These are phyloP conservation scores for Colletotrichum spaethianum DNA, from an alignment of 2,329 filamentous ascomycete genomes.

Conservation along the genomic window DNA sequence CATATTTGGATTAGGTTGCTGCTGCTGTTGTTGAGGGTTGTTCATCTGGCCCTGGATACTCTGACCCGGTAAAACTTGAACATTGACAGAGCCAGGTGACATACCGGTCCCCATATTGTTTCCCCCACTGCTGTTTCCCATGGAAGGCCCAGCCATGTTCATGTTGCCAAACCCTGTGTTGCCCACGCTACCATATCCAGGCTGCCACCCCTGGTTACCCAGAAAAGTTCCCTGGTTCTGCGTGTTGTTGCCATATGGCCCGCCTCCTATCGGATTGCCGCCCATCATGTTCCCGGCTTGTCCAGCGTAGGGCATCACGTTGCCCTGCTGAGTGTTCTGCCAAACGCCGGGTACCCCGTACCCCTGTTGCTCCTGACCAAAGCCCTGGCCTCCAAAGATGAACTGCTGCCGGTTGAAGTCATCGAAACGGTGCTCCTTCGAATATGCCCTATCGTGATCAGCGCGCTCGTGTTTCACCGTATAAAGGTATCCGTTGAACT, in stretches of 20 bases:
- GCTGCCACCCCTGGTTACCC: neutral
- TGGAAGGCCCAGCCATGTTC: neutral
- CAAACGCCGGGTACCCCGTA: neutral
- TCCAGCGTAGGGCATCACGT: neutral
- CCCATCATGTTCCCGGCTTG: neutral
- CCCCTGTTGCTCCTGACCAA: conserved; percentile 1
- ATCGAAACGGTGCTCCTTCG: conserved; percentile 4
- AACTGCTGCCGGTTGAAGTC: conserved; percentile 4
- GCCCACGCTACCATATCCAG: neutral
- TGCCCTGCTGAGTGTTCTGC: neutral
- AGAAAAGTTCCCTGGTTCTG: neutral
- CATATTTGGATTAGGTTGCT: neutral
- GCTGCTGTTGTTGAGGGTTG: conserved; percentile 2
- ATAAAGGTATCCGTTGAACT: conserved; percentile 43
- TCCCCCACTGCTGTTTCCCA: neutral
- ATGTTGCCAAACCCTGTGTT: neutral
- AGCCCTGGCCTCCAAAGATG: neutral
- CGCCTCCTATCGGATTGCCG: neutral
- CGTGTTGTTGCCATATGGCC: neutral
- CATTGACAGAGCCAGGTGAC: neutral
- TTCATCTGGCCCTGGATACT: neutral
- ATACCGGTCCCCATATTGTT: neutral
- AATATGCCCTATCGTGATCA: neutral
- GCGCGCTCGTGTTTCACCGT: conserved; percentile 9
- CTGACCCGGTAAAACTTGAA: neutral